phyloP scores from a whole-genome alignment of 169 alveolate species.

The Plasmodium vinckei region DNA sequence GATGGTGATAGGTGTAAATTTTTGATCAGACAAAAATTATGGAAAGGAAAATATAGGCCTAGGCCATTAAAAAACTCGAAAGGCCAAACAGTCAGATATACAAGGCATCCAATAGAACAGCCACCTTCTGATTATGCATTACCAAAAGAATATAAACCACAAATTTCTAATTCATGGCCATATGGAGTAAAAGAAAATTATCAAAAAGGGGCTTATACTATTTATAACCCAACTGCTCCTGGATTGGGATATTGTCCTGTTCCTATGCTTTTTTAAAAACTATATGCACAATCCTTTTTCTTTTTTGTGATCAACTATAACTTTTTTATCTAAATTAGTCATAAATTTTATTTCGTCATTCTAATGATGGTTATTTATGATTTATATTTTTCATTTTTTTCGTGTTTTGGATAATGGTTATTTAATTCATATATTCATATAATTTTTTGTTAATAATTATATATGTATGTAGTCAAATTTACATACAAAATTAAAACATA shows the following conservation, averaged over 20 bases:
- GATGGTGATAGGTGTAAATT: slow-evolving; percentile 91
- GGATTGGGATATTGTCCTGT: slow-evolving; percentile 89
- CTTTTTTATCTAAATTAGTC: no score
- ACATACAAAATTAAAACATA: no score
- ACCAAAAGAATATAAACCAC: slow-evolving; percentile 82
- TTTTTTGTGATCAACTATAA: no score
- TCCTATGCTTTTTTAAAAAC: slow-evolving; percentile 82
- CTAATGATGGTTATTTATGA: not conserved
- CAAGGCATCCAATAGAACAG: slow-evolving; percentile 90
- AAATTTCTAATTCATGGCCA: slow-evolving; percentile 85
- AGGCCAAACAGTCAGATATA: slow-evolving; percentile 87
- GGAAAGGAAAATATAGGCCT: slow-evolving; percentile 89
- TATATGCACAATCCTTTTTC: no score
- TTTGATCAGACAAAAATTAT: slow-evolving; percentile 88
- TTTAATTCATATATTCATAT: not conserved
- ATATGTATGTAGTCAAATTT: no score
- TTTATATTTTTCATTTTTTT: not conserved
- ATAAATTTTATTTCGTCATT: not conserved
- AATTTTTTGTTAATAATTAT: no score
- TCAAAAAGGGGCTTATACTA: slow-evolving; percentile 83
- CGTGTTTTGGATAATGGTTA: not conserved
- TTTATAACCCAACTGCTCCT: slow-evolving; percentile 87
- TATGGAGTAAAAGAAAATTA: slow-evolving; percentile 86
- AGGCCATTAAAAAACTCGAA: slow-evolving; percentile 84
- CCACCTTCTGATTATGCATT: slow-evolving; percentile 84